These are phyloP conservation scores for Fusarium temperatum DNA, from an alignment of 2,329 filamentous ascomycete species.

Conservation along the genomic window DNA sequence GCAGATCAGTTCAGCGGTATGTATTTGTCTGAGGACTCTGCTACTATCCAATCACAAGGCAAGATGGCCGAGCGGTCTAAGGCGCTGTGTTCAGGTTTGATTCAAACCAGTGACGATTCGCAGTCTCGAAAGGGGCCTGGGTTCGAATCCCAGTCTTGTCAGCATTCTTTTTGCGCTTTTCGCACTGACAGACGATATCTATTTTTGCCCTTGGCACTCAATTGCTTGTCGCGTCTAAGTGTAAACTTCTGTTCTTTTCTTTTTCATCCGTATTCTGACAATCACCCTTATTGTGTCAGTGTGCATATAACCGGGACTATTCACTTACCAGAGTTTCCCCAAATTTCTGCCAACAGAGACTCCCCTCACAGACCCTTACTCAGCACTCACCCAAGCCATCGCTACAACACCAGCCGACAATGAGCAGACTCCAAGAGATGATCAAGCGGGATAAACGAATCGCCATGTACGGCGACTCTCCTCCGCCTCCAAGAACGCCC, in stretches of 20 bases:
- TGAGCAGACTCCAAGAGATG: background rate
- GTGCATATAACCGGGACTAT: background rate
- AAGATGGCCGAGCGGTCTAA: conserved; percentile 27
- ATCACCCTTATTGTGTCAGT: too few relatives aligned
- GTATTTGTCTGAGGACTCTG: accelerated
- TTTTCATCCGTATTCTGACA: too few relatives aligned
- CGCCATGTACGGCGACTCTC: conserved; percentile 15
- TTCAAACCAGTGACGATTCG: conserved; percentile 18
- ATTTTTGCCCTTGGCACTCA: too few relatives aligned
- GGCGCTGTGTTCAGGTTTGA: conserved; percentile 23
- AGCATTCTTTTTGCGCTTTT: background rate
- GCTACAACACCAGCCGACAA: too few relatives aligned
- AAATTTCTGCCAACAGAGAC: background rate
- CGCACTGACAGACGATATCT: background rate
- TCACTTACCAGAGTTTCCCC: background rate
- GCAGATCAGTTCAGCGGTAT: accelerated
- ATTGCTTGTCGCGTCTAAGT: too few relatives aligned
- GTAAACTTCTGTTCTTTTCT: too few relatives aligned
- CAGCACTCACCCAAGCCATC: background rate
- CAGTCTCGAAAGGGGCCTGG: background rate
- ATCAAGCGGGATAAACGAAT: accelerated
- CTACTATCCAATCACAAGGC: conserved; percentile 5
- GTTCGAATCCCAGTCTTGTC: conserved; percentile 27
- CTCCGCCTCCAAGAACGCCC: conserved; percentile 14
- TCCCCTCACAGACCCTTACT: background rate